These are phyloP conservation scores for Alternaria burnsii DNA, from an alignment of 2,329 filamentous ascomycete genomes.

Conservation along the genomic window DNA sequence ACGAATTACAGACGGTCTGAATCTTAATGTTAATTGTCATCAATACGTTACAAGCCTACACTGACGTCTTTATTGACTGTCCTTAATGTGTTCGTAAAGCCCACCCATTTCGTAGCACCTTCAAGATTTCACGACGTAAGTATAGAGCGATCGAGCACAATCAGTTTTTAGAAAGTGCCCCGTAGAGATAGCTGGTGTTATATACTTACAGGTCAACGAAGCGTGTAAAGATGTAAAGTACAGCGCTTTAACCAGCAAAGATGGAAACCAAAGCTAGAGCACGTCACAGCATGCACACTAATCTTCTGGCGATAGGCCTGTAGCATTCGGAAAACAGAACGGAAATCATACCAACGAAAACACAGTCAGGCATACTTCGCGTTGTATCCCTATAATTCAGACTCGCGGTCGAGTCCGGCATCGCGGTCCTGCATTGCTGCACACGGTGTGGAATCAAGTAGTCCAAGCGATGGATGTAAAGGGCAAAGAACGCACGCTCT, in stretches of 20 bases:
- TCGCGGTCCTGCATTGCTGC: background rate
- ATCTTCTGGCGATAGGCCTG: background rate
- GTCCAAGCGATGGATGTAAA: background rate
- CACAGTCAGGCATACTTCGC: background rate
- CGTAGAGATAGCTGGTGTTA: background rate
- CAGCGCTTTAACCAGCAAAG: background rate
- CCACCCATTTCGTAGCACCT: background rate
- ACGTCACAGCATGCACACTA: background rate
- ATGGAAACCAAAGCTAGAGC: background rate
- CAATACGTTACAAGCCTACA: background rate
- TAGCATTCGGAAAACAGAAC: background rate
- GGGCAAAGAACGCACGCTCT: background rate
- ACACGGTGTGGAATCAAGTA: too few relatives aligned
- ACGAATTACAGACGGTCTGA: background rate
- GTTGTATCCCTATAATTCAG: too few relatives aligned
- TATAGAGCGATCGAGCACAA: background rate
- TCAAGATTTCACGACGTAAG: background rate
- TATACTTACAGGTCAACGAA: background rate
- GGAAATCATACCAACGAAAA: background rate
- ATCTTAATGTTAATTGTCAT: background rate
- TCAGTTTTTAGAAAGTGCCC: background rate
- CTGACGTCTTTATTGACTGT: background rate
- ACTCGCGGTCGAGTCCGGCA: background rate
- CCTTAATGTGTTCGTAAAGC: background rate
- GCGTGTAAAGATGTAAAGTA: background rate